Evolutionary conservation across 192 early-diverging fungal genomes (phyloP).

Genomic region (Entrophospora sp.): DNA sequence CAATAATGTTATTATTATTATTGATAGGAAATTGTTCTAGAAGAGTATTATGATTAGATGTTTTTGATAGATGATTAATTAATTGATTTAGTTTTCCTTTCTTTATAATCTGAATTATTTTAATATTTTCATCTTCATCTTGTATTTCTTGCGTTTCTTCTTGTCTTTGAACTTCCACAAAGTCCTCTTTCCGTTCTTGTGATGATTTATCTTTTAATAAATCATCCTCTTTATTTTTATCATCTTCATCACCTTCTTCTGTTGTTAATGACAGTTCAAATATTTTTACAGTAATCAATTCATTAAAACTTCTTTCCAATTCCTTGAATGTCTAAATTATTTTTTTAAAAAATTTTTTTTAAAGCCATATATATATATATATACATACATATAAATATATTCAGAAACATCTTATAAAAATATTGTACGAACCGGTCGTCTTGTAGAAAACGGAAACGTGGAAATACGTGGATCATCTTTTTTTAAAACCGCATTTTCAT

Average conservation of each 20-base stretch:
- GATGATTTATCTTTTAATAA: too few species aligned
- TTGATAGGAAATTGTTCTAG: slow-evolving; percentile 21
- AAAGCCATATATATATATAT: not conserved
- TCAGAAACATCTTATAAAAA: slow-evolving; percentile 23
- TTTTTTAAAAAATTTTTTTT: not conserved
- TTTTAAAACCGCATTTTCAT: slow-evolving; percentile 36
- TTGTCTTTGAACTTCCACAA: not conserved
- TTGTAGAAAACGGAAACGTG: slow-evolving; percentile 69
- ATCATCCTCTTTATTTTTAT: slow-evolving; percentile 17
- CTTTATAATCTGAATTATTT: slow-evolving; percentile 47
- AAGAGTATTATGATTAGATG: slow-evolving; percentile 38
- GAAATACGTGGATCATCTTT: slow-evolving; percentile 46
- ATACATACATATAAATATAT: not conserved
- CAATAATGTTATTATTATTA: slow-evolving; percentile 28
- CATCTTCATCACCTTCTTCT: slow-evolving; percentile 26
- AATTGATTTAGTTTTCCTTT: slow-evolving; percentile 56
- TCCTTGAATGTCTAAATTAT: slow-evolving; percentile 47
- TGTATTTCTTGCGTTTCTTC: slow-evolving; percentile 12
- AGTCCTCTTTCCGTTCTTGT: not conserved
- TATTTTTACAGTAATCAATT: slow-evolving; percentile 52
- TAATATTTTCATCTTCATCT: slow-evolving; percentile 32
- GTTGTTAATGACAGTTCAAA: slow-evolving; percentile 26
- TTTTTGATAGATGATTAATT: slow-evolving; percentile 42
- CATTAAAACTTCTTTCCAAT: slow-evolving; percentile 53
- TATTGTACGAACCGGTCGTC: slow-evolving; percentile 49